Conservation (phyloP, 495 filamentous ascomycete species). For the Astrothelium macrocarpum region DNA sequence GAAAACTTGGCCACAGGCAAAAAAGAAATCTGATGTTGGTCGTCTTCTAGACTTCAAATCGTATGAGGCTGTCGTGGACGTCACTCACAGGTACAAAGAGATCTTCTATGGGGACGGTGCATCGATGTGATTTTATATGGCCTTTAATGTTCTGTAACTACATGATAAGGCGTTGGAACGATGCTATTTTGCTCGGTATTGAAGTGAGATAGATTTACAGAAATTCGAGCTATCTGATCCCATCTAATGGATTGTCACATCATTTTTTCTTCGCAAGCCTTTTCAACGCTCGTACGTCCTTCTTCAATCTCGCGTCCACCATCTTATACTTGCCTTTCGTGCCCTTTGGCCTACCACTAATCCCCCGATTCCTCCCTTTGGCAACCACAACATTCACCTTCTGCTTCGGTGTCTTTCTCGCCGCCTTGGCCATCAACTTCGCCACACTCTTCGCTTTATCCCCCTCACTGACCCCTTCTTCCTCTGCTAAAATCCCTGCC, state of each 20-base stretch:
- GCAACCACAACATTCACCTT: constrained; percentile 87
- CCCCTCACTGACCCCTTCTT: constrained; percentile 84
- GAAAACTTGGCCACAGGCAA: neutral
- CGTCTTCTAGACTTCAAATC: constrained; percentile 60
- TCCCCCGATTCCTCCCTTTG: constrained; percentile 70
- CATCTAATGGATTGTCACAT: no score
- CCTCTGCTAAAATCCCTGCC: constrained; percentile 72
- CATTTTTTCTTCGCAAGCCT: constrained; percentile 55
- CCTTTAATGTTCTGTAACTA: neutral
- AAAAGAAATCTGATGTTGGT: constrained; percentile 4
- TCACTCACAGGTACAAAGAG: constrained; percentile 73
- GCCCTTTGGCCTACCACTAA: constrained; percentile 65
- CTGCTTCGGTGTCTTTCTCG: constrained; percentile 65
- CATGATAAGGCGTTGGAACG: neutral
- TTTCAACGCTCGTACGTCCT: constrained; percentile 91
- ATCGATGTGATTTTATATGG: constrained; percentile 9
- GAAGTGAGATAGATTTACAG: neutral
- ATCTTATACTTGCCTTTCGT: constrained; percentile 99
- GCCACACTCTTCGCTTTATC: constrained; percentile 84
- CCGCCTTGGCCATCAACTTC: constrained; percentile 69
- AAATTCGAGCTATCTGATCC: neutral
- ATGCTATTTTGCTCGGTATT: neutral
- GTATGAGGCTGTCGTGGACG: constrained; percentile 73
- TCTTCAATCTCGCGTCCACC: constrained; percentile 94
- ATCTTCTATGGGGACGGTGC: constrained; percentile 56